A percentile compares a stretch with the other conserved stretches of the same genome.
Evolutionary conservation across 2,329 filamentous ascomycete genomes (phyloP).

Genomic region (Xylaria sp.): DNA sequence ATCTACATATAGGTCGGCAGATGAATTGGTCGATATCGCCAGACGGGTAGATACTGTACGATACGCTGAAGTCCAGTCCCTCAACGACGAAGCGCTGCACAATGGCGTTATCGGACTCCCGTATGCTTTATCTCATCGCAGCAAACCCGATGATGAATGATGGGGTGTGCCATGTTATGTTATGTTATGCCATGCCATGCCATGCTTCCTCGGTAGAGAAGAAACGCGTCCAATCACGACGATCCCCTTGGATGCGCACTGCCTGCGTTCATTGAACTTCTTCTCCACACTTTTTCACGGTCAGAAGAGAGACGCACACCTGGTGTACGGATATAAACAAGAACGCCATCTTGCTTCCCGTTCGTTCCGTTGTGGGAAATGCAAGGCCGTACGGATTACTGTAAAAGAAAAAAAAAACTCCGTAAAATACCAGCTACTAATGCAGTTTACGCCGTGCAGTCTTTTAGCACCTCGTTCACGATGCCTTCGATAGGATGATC

Average conservation of each 20-base stretch:
- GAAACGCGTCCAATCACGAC: no score
- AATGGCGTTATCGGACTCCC: neutral
- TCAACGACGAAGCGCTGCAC: neutral
- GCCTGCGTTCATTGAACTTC: no score
- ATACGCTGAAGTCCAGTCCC: no score
- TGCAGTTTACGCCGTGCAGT: neutral
- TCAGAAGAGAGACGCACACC: neutral
- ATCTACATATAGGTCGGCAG: neutral
- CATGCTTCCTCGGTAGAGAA: no score
- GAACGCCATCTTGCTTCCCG: neutral
- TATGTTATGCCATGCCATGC: no score
- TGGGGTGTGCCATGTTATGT: neutral
- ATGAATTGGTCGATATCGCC: neutral
- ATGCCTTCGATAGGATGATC: no score
- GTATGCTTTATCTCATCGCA: neutral
- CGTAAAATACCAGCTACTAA: neutral
- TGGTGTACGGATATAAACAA: neutral
- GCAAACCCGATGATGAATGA: neutral
- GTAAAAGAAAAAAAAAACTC: neutral
- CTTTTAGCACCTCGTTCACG: no score
- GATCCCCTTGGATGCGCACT: no score
- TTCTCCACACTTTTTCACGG: neutral
- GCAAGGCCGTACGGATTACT: no score
- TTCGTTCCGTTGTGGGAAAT: neutral
- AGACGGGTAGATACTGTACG: neutral